Evolutionary conservation across 164 flowering plant genomes (phyloP), one percentile per base, ranked within the genome.

Genomic region (Liriodendron chinense): DNA sequence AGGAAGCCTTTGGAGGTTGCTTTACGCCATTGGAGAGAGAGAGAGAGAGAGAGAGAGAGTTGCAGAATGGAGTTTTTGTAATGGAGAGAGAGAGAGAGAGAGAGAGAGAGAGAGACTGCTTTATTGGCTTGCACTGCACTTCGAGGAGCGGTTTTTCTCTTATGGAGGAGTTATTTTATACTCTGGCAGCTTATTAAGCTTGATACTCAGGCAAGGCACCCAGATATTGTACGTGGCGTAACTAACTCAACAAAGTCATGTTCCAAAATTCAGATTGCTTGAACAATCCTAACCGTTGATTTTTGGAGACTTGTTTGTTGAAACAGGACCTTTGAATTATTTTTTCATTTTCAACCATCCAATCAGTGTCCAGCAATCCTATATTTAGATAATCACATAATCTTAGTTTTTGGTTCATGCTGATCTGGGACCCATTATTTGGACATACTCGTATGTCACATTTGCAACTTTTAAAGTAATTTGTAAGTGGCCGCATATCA

Each of bases 11-110:
- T 78, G 79, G 84, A 77, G 24, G 73, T 76, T 83, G 81, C 85
- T 80, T 89, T 83, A 83, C 86, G 90, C 87, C 83, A 84, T 78
- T 78, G 83, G 77, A 75, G 80, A 53, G 13, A 12, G 10, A 7
- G 53, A 49, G 9, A 59, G 47, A 68, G 63, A 21, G 49, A 66
- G 43, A 66, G 56, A 47, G 6, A 25, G 71, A 65, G 80, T 77
- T 63, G 77, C 75, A 78, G 81, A 8, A n/a, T 34, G 75, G 79
- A 73, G 53, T n/a, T 14, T 47, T 47, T 8, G 53, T 8, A 47
- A 26, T 6, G 9, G 53, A 63, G 57, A 48, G 47, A 65, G 34
- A 10, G 47, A 9, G 12, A 69, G 50, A 1, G 50, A 61, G 47
- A 10, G 69, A 22, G n/a, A 28, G 69, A 34, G 64, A 25, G 18